Conservation (phyloP, 257 asterid genomes). For the Nicotiana noctiflora region DNA sequence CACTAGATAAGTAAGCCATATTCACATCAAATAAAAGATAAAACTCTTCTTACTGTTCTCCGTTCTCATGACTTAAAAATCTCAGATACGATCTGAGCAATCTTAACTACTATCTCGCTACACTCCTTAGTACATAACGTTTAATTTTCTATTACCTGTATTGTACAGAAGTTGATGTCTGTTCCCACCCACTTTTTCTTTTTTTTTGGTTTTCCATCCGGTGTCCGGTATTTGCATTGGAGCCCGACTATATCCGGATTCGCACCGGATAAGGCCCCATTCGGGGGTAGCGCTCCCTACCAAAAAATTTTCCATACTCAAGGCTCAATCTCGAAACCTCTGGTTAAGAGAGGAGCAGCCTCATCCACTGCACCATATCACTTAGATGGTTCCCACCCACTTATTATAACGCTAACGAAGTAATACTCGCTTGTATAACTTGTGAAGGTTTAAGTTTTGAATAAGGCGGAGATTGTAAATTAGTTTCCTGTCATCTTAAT, state of each 20-base stretch:
- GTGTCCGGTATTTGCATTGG: too few relatives aligned
- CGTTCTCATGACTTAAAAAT: neutral
- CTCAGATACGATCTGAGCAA: neutral
- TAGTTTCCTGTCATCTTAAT: neutral
- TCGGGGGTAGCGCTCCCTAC: too few relatives aligned
- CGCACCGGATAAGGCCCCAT: too few relatives aligned
- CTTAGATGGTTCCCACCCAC: too few relatives aligned
- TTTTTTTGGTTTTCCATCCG: too few relatives aligned
- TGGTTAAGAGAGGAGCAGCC: too few relatives aligned
- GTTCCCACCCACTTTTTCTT: neutral
- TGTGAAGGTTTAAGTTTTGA: neutral
- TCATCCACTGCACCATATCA: too few relatives aligned
- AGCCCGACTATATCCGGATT: too few relatives aligned
- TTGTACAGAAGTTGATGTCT: neutral
- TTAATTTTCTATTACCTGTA: neutral
- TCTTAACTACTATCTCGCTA: neutral
- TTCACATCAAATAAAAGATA: too few relatives aligned
- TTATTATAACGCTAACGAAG: neutral
- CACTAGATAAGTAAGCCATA: too few relatives aligned
- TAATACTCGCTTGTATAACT: neutral
- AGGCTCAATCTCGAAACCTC: too few relatives aligned
- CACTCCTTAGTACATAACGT: neutral
- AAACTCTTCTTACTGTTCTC: neutral
- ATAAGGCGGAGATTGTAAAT: neutral
- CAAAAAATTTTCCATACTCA: too few relatives aligned